phyloP scores from a whole-genome alignment of 2,329 filamentous ascomycete species.

The Ophiostoma perfectum region DNA sequence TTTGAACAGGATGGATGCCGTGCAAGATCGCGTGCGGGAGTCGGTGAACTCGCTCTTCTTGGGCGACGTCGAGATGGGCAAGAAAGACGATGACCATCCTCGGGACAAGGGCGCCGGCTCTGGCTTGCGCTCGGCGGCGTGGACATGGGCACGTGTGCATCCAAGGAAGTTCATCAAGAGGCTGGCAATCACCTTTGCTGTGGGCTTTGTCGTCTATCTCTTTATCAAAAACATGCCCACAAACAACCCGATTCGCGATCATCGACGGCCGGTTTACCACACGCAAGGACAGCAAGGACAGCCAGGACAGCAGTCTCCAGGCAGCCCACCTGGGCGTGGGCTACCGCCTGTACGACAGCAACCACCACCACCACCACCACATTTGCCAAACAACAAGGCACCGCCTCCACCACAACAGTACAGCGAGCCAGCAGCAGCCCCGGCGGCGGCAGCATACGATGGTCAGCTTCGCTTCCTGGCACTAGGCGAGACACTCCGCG shows the following conservation, averaged over 20 bases:
- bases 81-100: conserved; percentile 52
- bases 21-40: conserved; percentile 23
- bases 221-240: conserved; percentile 60
- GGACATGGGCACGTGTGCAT: conserved; percentile 45
- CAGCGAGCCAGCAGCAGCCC: neutral
- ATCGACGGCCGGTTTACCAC: conserved; percentile 37
- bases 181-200: conserved; percentile 42
- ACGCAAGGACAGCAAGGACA: conserved; percentile 23
- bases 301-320: neutral
- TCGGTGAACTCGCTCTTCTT: conserved; percentile 45
- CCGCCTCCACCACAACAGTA: neutral
- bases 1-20: conserved; percentile 13
- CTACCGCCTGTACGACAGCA: neutral
- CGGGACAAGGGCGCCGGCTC: conserved; percentile 26
- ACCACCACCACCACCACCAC: neutral
- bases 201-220: conserved; percentile 53
- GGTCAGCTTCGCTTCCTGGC: conserved; percentile 65
- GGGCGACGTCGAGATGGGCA: conserved; percentile 52
- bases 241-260: conserved; percentile 37
- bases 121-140: conserved; percentile 29
- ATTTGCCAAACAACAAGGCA: neutral
- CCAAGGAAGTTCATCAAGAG: conserved; percentile 52
- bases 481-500: conserved; percentile 59
- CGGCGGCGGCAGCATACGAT: conserved; percentile 43
- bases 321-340: neutral